Evolutionary conservation across 2,329 filamentous ascomycete genomes (phyloP), one percentile per base, ranked within the genome.

Genomic region (Calonectria leucothoes): DNA sequence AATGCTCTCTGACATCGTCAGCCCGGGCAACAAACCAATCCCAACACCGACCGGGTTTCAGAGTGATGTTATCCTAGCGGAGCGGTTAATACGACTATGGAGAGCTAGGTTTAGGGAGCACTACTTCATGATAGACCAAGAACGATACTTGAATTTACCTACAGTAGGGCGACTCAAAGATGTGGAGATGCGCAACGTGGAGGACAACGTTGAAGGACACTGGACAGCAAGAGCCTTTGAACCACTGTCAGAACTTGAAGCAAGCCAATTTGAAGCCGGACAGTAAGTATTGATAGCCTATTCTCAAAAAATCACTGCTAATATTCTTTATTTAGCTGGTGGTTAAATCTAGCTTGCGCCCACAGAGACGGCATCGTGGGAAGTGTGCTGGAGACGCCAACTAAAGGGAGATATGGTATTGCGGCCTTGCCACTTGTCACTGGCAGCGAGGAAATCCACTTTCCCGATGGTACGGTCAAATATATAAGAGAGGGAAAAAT

Each of bases 321-420:
- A 81, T 82, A 66, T 83, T 55, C 10, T 15, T 57, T 33, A 11
- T n/a, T 12, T 68, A 91, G 90, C 69, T 92, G 88, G 90, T 92
- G 90, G 89, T 80, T 90, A 23, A 89, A 90, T 67, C 83, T 91
- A 37, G 86, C 88, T 42, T 91, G 89, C 75, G 90, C 89, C 2
- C 84, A 88, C 72, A 86, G 89, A 33, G 90, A 92, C 76, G 89
- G 90, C 25, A 88, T 91, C 23, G 86, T 90, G 11, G 84, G 82
- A 10, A 86, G 82, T 66, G 84, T 85, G 15, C 75, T 81, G 4
- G 87, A 90, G 74, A 85, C 75, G 17, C 84, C 88, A 0, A 89
- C 88, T 12, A 86, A 83, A 70, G 87, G 87, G 8, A 82, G 82
- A 45, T 89, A 89, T 73, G 86, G 86, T 11, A 82, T 87, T 59